Base-by-base conservation (phyloP, 75 land plant genomes). In the Pinus tabuliformis region DNA sequence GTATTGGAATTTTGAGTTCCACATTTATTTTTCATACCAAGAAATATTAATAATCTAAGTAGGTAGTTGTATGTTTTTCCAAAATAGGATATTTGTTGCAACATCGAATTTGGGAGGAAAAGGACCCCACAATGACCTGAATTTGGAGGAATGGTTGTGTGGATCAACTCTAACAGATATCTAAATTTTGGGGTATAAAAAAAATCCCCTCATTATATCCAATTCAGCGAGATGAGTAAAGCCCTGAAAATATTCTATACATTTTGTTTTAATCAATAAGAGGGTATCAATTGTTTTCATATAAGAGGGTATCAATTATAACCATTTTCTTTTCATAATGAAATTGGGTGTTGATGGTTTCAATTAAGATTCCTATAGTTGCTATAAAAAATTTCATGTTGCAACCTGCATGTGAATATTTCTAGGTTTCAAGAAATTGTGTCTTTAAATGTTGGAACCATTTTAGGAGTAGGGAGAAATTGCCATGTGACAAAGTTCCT, bases 401-500 rank as follows among this genome's bases (percentile, higher is more conserved):
- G 0, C 1, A 30, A 1, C 30, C 0, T 1, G 1, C 1, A 93
- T 77, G 85, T 84, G 33, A n/a, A n/a, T n/a, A n/a, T 49, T 28
- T 83, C 81, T 81, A 89, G 88, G 42, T 89, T 89, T 77, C 91
- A 89, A 63, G 91, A 89, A 78, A 79, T 89, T 21, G 88, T 89
- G 15, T 86, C 91, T 73, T 73, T 89, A 72, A 89, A 81, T 76
- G 87, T 86, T 20, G 85, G 88, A n/a, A 89, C 86, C 81, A 79
- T 89, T 12, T 70, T 89, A 24, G 85, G 86, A 9, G 78, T 76
- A 33, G 91, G 83, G 61, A 83, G 81, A 45, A 76, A 78, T 61
- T 80, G 76, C 33, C 88, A 86, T 61, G 83, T 83, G 17, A 66
- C 63, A n/a, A 78, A 68, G 58, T 89, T 88, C 88, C 74, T 78